Conservation (phyloP, 805 yeast genomes). For the Candida oleophila region DNA sequence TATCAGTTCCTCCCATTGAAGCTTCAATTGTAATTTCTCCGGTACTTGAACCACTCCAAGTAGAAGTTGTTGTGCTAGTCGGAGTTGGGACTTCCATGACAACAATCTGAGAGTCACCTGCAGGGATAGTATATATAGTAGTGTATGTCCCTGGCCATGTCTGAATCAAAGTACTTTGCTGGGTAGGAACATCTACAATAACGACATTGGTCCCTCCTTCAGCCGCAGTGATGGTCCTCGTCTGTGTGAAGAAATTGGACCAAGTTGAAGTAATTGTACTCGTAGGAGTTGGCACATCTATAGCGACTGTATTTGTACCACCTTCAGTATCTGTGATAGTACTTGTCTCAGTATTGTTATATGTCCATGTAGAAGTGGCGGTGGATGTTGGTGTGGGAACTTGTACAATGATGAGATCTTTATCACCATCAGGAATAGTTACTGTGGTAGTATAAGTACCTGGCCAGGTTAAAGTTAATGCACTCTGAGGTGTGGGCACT, state of each 20-base stretch:
- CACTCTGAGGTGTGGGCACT: constrained; percentile 16
- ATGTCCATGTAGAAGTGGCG: not conserved
- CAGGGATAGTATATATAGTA: constrained; percentile 4
- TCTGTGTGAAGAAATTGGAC: constrained; percentile 6
- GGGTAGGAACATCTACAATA: constrained; percentile 3
- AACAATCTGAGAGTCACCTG: constrained; percentile 2
- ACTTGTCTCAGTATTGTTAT: constrained; percentile 7
- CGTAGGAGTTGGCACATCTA: constrained; percentile 6
- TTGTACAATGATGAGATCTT: constrained; percentile 1
- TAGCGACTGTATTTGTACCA: constrained; percentile 5
- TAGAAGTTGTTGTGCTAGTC: not conserved
- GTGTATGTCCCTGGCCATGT: constrained; percentile 5
- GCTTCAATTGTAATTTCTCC: constrained; percentile 10
- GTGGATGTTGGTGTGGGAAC: constrained; percentile 5
- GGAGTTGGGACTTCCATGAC: constrained; percentile 2
- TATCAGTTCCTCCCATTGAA: constrained; percentile 13
- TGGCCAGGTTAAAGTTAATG: constrained; percentile 48
- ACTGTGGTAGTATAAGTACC: constrained; percentile 1
- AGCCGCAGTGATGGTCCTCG: constrained; percentile 1
- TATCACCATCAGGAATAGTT: constrained; percentile 2
- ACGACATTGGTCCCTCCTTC: constrained; percentile 5
- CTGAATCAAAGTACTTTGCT: not conserved
- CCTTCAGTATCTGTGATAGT: not conserved
- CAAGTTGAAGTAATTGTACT: constrained; percentile 48
- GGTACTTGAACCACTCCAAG: constrained; percentile 9